A percentile compares a stretch with the other conserved stretches of the same genome.
Conservation (phyloP, 1,284 basidiomycete genomes). For the Apiotrichum domesticum region DNA sequence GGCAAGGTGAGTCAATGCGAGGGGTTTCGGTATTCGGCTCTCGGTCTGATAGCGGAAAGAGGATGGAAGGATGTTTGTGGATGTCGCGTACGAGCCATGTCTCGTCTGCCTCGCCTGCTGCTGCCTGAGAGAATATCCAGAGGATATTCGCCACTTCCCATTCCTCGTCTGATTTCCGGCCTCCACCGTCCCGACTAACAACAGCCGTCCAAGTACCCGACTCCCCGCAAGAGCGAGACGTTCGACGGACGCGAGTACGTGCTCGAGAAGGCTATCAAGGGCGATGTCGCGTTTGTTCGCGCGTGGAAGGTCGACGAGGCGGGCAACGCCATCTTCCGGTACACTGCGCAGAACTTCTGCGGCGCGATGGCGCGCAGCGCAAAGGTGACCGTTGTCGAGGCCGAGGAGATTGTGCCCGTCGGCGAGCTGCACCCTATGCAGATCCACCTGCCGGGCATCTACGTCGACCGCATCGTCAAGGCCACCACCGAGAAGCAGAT, state of each 20-base stretch:
- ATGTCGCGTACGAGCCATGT: too few relatives aligned
- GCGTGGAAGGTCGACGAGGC: slow-evolving; percentile 95
- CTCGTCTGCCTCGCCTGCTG: too few relatives aligned
- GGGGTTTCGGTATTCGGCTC: background rate
- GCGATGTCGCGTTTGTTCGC: slow-evolving; percentile 80
- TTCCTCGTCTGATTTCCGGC: too few relatives aligned
- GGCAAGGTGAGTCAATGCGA: slow-evolving; percentile 37
- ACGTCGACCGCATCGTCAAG: slow-evolving; percentile 77
- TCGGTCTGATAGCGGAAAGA: too few relatives aligned
- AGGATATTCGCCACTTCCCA: too few relatives aligned
- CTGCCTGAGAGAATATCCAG: too few relatives aligned
- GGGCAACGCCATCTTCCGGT: slow-evolving; percentile 78
- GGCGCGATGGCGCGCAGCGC: slow-evolving; percentile 83
- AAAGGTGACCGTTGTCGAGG: slow-evolving; percentile 77
- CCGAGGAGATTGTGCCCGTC: slow-evolving; percentile 83
- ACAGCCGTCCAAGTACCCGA: slow-evolving; percentile 57
- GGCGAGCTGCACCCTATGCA: slow-evolving; percentile 77
- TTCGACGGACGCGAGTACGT: slow-evolving; percentile 79
- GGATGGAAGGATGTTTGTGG: too few relatives aligned
- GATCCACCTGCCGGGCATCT: slow-evolving; percentile 75
- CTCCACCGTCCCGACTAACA: background rate
- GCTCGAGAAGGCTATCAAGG: slow-evolving; percentile 78
- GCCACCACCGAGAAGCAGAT: slow-evolving; percentile 72
- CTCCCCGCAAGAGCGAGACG: slow-evolving; percentile 66
- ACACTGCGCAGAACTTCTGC: slow-evolving; percentile 82